A percentile compares a stretch with the other conserved stretches of the same genome.
Conservation (phyloP, 2,329 filamentous ascomycete genomes). For the Neonectria hederae region DNA sequence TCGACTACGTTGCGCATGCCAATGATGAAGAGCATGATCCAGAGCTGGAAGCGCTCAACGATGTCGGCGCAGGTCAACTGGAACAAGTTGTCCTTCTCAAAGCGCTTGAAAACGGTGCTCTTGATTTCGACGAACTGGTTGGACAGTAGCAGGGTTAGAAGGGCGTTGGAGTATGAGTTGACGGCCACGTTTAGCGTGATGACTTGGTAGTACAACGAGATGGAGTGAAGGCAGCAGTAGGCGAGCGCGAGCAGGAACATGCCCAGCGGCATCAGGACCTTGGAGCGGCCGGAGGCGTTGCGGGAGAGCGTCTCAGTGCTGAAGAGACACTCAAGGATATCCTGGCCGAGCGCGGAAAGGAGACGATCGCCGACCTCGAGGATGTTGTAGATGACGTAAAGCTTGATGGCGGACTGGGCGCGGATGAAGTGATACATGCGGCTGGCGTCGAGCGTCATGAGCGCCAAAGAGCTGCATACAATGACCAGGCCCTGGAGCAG, state of each 20-base stretch:
- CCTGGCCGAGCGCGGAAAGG: constrained; percentile 90
- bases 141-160: constrained; percentile 90
- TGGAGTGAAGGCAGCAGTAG: constrained; percentile 89
- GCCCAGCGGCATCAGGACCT: constrained; percentile 86
- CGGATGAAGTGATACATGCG: constrained; percentile 98
- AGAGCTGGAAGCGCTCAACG: constrained; percentile 95
- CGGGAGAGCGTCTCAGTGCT: constrained; percentile 92
- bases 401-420: constrained; percentile 94
- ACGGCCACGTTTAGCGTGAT: constrained; percentile 98
- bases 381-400: constrained; percentile 99
- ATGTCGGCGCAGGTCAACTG: constrained; percentile 96
- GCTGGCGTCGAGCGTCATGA: constrained; percentile 94
- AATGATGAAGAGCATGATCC: constrained; percentile 97
- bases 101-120: constrained; percentile 97
- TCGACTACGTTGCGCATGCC: constrained; percentile 96
- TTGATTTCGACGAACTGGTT: constrained; percentile 99
- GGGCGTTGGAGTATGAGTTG: constrained; percentile 96
- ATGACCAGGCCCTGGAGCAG: constrained; percentile 91
- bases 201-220: constrained; percentile 94
- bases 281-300: constrained; percentile 87
- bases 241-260: constrained; percentile 88
- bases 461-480: constrained; percentile 81
- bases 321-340: constrained; percentile 95
- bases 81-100: constrained; percentile 97
- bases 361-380: constrained; percentile 92